Evolutionary conservation across 495 filamentous ascomycete species (phyloP).

Genomic region (Saxophila tyrrhenica): DNA sequence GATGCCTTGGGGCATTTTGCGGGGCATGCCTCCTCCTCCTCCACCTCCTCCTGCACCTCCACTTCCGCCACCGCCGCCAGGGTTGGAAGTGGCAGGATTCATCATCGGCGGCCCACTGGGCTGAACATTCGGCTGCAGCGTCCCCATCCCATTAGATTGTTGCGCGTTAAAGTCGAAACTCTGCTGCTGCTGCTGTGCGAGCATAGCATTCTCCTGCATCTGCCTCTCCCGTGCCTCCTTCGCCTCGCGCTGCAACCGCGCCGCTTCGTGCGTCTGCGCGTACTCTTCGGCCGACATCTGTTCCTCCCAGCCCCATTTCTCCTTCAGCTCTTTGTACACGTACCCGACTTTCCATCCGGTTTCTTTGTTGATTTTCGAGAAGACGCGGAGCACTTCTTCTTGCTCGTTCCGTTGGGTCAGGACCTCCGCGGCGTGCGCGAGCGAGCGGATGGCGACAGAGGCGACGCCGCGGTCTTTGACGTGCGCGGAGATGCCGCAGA

Average conservation of each 20-base stretch:
- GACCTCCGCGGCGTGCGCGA: slow-evolving; percentile 68
- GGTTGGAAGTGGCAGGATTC: not conserved
- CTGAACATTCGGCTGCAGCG: not conserved
- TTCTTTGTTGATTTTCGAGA: slow-evolving; percentile 61
- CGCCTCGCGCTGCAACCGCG: slow-evolving; percentile 14
- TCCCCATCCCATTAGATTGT: not conserved
- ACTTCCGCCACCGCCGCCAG: slow-evolving; percentile 10
- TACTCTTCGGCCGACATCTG: slow-evolving; percentile 27
- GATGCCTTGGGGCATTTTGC: slow-evolving; percentile 35
- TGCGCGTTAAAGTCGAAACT: not conserved
- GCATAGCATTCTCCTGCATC: slow-evolving; percentile 2
- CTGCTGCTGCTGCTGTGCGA: slow-evolving; percentile 2
- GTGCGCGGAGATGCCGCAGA: slow-evolving; percentile 82
- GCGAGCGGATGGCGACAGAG: slow-evolving; percentile 62
- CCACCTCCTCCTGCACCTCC: slow-evolving; percentile 6
- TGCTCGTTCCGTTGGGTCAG: slow-evolving; percentile 60
- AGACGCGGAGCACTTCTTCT: slow-evolving; percentile 67
- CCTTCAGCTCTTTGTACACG: slow-evolving; percentile 56
- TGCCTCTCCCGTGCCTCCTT: slow-evolving; percentile 9
- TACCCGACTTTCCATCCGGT: slow-evolving; percentile 67
- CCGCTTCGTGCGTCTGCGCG: slow-evolving; percentile 18
- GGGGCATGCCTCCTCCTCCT: slow-evolving; percentile 11
- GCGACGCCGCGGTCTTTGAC: slow-evolving; percentile 69
- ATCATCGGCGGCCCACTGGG: not conserved
- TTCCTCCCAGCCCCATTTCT: slow-evolving; percentile 66